Conservation (phyloP, 495 filamentous ascomycete species). For the Lineolata rhizophorae region DNA sequence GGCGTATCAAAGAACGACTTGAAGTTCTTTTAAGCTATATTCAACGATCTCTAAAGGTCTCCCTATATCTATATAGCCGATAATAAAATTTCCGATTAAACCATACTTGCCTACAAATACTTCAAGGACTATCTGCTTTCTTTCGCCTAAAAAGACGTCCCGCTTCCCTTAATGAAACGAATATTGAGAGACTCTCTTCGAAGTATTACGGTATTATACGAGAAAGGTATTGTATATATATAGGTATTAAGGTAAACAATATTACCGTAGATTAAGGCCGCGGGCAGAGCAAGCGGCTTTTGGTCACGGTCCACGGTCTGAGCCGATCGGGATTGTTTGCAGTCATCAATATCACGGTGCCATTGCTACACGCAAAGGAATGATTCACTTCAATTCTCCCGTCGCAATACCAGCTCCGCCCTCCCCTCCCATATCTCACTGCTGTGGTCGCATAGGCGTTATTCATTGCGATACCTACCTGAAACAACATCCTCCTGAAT, state of each 20-base stretch:
- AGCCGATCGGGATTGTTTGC: too few species aligned
- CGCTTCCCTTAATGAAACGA: conserved; percentile 5
- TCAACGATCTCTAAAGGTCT: conserved; percentile 3
- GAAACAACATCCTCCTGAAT: too few species aligned
- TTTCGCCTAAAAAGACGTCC: conserved; percentile 5
- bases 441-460: too few species aligned
- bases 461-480: too few species aligned
- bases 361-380: too few species aligned
- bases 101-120: conserved; percentile 7
- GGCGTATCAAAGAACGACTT: conserved; percentile 4
- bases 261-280: conserved; percentile 15
- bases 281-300: too few species aligned
- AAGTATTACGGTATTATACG: conserved; percentile 5
- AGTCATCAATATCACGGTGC: too few species aligned
- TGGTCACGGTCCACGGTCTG: too few species aligned
- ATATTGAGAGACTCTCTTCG: conserved; percentile 6
- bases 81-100: conserved; percentile 6
- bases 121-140: conserved; percentile 5
- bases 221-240: conserved; percentile 7
- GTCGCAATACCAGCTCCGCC: too few species aligned
- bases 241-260: conserved; percentile 18
- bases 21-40: conserved; percentile 4
- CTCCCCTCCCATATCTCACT: too few species aligned
- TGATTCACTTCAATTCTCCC: too few species aligned
- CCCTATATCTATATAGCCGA: conserved; percentile 5